A percentile compares a stretch with the other conserved stretches of the same genome.
Conservation (phyloP, 2,329 filamentous ascomycete genomes). For the Xylariaceae sp. region DNA sequence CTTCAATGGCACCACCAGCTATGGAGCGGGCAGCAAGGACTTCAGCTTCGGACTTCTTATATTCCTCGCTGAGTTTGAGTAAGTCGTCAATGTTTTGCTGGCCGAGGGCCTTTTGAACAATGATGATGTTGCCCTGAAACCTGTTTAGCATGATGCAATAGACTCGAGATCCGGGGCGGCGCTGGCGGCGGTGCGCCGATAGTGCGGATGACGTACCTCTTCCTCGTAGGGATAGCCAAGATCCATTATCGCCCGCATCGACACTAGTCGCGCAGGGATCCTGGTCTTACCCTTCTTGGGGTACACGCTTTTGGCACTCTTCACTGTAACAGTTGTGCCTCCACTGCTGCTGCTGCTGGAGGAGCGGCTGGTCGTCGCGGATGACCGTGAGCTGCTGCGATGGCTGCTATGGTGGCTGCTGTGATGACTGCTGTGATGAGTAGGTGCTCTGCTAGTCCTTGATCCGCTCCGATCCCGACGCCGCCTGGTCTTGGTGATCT, state of each 20-base stretch:
- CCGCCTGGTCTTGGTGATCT: slow-evolving; percentile 48
- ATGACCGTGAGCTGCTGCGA: slow-evolving; percentile 34
- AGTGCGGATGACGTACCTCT: slow-evolving; percentile 69
- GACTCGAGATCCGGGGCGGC: too few species aligned
- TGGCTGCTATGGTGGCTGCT: slow-evolving; percentile 17
- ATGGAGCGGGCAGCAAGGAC: slow-evolving; percentile 42
- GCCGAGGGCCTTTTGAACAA: slow-evolving; percentile 79
- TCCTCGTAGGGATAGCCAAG: slow-evolving; percentile 82
- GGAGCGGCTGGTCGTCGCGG: slow-evolving; percentile 38
- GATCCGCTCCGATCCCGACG: slow-evolving; percentile 41
- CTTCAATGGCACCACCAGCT: slow-evolving; percentile 43
- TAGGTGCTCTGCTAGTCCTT: slow-evolving; percentile 32
- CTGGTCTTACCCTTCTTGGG: slow-evolving; percentile 86
- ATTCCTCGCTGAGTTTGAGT: slow-evolving; percentile 76
- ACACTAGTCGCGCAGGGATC: slow-evolving; percentile 76
- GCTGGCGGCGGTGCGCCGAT: background rate
- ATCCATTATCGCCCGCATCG: slow-evolving; percentile 75
- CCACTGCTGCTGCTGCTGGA: slow-evolving; percentile 41
- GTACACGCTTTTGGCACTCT: slow-evolving; percentile 44
- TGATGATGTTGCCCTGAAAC: slow-evolving; percentile 67
- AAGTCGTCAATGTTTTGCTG: slow-evolving; percentile 91
- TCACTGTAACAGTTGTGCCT: slow-evolving; percentile 43
- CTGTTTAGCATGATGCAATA: background rate
- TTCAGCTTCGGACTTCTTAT: slow-evolving; percentile 53
- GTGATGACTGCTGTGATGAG: slow-evolving; percentile 2